Evolutionary conservation across 73 alveolate genomes (phyloP), one percentile per base, ranked within the genome.

Genomic region (Stentor coeruleus): DNA sequence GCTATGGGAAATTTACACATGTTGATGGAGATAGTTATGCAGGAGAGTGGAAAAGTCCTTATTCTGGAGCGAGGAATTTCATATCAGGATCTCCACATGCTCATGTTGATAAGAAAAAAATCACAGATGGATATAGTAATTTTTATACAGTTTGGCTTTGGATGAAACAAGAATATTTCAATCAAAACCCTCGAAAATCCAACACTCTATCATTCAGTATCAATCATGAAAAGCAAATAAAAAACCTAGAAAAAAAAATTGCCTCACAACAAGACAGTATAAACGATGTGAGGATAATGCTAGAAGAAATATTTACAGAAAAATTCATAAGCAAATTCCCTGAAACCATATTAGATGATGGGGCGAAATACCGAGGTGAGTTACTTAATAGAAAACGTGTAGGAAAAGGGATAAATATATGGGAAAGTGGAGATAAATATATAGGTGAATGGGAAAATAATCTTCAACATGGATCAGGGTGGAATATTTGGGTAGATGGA

Each of bases 371-470:
- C 33, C 39, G n/a, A 1, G 79, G 79, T 14, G 79, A 66, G 33
- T 28, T 33, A 0, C n/a, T 28, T 1, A 0, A 66, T 66, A 40
- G 79, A 66, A 66, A 2, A 31, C 36, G 79, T 28, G 36, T 33
- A 26, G 79, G 79, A 33, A 26, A 26, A 26, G 79, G 79, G 2
- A 33, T 20, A 26, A 66, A 66, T 66, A 26, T 66, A 11, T 66
- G 79, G 79, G 40, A 20, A 20, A 75, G 39, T 75, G 83, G 83
- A 75, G 83, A 75, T 35, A 75, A 20, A 0, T 75, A 75, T 38
- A 30, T 14, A 75, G 83, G 83, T 75, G 77, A 40, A 20, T 75
- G 83, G 38, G 66, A 15, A 75, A 75, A 75, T 39, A 66, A 40
- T 39, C 15, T 75, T 33, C 59, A 75, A 75, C n/a, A 75, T n/a